Conservation (phyloP, 2,329 filamentous ascomycete species). For the Exophiala bonariae region DNA sequence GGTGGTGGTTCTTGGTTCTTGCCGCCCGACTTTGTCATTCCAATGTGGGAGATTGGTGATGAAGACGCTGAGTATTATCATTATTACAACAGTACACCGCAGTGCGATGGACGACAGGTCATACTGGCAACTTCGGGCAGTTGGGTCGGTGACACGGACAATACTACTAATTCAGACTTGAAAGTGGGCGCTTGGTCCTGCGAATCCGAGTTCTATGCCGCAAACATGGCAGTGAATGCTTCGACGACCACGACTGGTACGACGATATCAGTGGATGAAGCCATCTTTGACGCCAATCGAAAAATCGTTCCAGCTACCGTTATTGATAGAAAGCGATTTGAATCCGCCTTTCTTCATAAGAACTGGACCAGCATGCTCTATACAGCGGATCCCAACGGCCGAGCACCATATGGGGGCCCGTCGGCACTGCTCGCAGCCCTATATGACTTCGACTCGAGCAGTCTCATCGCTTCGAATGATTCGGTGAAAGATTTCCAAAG, state of each 20-base stretch:
- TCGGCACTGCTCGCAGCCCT: conserved; percentile 23
- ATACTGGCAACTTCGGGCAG: too few species aligned
- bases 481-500: conserved; percentile 3
- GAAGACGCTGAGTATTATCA: too few species aligned
- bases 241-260: not conserved
- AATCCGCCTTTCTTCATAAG: conserved; percentile 22
- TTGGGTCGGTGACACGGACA: too few species aligned
- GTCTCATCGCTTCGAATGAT: conserved; percentile 1
- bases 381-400: not conserved
- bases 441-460: conserved; percentile 22
- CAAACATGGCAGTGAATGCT: conserved; percentile 6
- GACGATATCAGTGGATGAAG: conserved; percentile 9
- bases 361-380: conserved; percentile 11
- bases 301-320: conserved; percentile 2
- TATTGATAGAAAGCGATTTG: conserved; percentile 19
- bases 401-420: conserved; percentile 16
- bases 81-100: too few species aligned
- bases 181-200: too few species aligned
- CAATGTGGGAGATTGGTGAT: too few species aligned
- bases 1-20: conserved; percentile 7
- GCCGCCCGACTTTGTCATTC: too few species aligned
- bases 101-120: too few species aligned
- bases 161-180: too few species aligned
- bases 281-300: conserved; percentile 3
- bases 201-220: conserved; percentile 4